phyloP scores from a whole-genome alignment of 2,329 filamentous ascomycete genomes.

The Aspergillus phoenicis region DNA sequence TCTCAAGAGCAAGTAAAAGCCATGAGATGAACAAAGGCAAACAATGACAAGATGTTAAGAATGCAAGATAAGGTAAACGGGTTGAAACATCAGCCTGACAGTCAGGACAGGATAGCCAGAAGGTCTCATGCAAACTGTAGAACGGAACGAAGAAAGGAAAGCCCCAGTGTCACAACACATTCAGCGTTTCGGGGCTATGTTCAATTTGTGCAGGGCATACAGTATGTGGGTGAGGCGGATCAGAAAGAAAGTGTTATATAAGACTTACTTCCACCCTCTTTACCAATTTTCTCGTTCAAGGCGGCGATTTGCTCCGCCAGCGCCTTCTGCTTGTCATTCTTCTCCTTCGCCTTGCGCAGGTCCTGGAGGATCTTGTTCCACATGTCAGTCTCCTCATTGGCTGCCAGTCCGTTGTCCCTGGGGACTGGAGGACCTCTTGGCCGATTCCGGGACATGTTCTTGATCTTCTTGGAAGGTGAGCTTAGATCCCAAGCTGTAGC shows the following conservation, averaged over 20 bases:
- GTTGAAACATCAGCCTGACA: background rate
- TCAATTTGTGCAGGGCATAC: no score
- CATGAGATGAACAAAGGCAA: background rate
- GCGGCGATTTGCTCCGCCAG: constrained; percentile 45
- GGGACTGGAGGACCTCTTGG: constrained; percentile 40
- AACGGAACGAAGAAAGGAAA: background rate
- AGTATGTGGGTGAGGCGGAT: background rate
- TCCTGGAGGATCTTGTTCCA: constrained; percentile 49
- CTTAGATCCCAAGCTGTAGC: constrained; percentile 8
- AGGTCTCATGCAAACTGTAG: background rate
- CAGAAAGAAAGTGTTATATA: background rate
- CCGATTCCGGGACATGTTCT: constrained; percentile 46
- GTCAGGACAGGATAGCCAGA: background rate
- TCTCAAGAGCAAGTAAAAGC: background rate
- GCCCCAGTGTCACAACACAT: background rate
- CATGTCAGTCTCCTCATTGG: constrained; percentile 49
- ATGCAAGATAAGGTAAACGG: background rate
- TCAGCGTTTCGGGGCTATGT: background rate
- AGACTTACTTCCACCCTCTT: constrained; percentile 46
- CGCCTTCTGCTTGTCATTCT: constrained; percentile 45
- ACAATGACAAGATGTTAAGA: no score
- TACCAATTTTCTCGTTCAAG: constrained; percentile 48
- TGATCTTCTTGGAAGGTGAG: background rate
- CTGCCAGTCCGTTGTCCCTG: constrained; percentile 47
- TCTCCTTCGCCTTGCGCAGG: constrained; percentile 47